These are phyloP conservation scores for Cryphonectria parasitica DNA, from an alignment of 2,329 filamentous ascomycete genomes.

Conservation along the genomic window DNA sequence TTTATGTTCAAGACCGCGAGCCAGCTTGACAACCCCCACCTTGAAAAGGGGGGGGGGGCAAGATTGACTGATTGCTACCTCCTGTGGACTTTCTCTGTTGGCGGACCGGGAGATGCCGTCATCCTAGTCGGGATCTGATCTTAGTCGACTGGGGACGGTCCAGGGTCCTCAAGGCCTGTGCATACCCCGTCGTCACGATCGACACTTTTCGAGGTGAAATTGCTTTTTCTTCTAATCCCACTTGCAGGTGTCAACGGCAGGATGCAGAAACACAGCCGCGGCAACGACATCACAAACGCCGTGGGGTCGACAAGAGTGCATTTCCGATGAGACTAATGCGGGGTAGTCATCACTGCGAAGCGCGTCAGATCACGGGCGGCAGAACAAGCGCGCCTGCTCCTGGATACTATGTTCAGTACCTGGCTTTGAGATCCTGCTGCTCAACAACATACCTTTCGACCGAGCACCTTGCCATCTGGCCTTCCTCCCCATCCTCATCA, in stretches of 20 bases:
- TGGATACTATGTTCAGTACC: neutral
- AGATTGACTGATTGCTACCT: neutral
- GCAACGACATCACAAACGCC: slow-evolving; percentile 2
- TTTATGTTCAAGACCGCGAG: neutral
- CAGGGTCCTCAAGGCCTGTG: slow-evolving; percentile 12
- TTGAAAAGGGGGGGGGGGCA: neutral
- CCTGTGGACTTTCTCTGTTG: slow-evolving; percentile 9
- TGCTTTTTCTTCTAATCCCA: slow-evolving; percentile 7
- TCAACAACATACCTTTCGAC: neutral
- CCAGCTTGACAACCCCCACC: neutral
- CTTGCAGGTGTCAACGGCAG: slow-evolving; percentile 12
- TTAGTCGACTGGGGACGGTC: slow-evolving; percentile 21
- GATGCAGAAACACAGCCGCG: slow-evolving; percentile 14
- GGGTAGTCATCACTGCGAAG: neutral
- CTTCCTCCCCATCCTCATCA: neutral
- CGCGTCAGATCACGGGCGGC: neutral
- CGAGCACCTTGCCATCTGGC: neutral
- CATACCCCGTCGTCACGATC: slow-evolving; percentile 2
- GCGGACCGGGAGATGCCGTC: slow-evolving; percentile 24
- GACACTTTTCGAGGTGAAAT: slow-evolving; percentile 8
- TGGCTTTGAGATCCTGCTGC: neutral
- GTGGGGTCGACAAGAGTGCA: neutral
- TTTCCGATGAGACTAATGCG: neutral
- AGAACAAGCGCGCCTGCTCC: neutral
- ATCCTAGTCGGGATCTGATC: slow-evolving; percentile 25